phyloP scores from a whole-genome alignment of 1,139 yeast species.

The Yarrowia galli region DNA sequence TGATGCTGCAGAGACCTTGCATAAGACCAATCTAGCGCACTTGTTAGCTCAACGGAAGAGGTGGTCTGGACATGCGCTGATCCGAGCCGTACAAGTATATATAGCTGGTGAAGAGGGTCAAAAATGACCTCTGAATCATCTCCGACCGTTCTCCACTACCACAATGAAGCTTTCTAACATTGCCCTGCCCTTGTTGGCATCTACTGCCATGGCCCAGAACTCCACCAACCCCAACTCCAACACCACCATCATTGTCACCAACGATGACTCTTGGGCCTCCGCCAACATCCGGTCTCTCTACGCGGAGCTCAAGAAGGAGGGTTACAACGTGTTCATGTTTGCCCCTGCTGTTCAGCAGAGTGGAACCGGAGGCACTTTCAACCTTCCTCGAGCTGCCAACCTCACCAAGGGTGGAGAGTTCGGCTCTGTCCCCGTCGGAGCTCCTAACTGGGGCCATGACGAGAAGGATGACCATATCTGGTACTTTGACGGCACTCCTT shows the following conservation, averaged over 20 bases:
- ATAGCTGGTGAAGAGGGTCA: neutral
- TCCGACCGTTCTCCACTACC: too few relatives aligned
- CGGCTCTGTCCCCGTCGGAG: slow-evolving; percentile 53
- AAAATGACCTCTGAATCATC: too few relatives aligned
- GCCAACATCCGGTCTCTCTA: slow-evolving; percentile 68
- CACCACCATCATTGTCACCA: slow-evolving; percentile 58
- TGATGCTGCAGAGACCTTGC: neutral
- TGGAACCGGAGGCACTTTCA: slow-evolving; percentile 65
- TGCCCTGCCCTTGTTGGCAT: neutral
- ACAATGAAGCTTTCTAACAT: neutral
- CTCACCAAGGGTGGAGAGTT: slow-evolving; percentile 54
- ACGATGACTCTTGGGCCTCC: slow-evolving; percentile 67
- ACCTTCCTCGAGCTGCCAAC: slow-evolving; percentile 55
- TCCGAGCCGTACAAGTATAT: slow-evolving; percentile 1
- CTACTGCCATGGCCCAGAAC: slow-evolving; percentile 9
- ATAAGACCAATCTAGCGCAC: neutral
- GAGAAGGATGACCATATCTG: slow-evolving; percentile 54
- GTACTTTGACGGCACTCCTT: slow-evolving; percentile 47
- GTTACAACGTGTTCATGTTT: slow-evolving; percentile 62
- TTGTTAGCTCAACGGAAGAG: neutral
- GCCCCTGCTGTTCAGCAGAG: slow-evolving; percentile 68
- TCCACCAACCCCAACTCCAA: slow-evolving; percentile 23
- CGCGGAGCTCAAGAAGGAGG: slow-evolving; percentile 61
- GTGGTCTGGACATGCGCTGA: neutral
- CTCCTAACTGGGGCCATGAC: slow-evolving; percentile 58